Evolutionary conservation across 495 filamentous ascomycete species (phyloP), one percentile per base, ranked within the genome.

Genomic region (Ramalina intermedia): DNA sequence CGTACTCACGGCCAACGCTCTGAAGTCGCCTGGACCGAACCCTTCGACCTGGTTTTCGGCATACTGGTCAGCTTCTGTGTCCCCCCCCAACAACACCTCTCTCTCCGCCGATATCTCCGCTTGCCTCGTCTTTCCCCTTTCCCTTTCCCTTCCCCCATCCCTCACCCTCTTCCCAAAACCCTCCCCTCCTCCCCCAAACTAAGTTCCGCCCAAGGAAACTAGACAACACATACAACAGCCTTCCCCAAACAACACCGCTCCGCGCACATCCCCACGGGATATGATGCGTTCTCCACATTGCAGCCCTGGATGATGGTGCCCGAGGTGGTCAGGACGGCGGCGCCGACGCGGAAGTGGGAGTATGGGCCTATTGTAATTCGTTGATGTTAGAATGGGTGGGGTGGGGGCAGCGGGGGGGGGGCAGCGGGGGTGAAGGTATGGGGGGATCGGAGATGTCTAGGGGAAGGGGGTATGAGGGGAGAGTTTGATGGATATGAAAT

Each of bases 281-380:
- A 96, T 21, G 81, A 72, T 1, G 85, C 91, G 63, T 96, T 96
- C 67, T 98, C 91, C 24, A 98, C 79, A 64, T 98, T 98, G 41
- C 83, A 88, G 18, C 91, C 91, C 41, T 66, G 60, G 55, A 87
- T 69, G 54, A 74, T 82, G 45, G 68, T 66, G n/a, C 72, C 77
- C 23, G 74, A 69, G 17, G 66, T 52, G 16, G 79, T 78, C 49
- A 98, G 77, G 47, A 98, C 65, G 29, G 81, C 79, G 41, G 84
- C 81, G 50, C 91, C 91, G 54, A 98, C 91, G 37, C 77, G 87
- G 78, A 96, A 98, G 47, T 81, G 74, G 55, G 85, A 93, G 71
- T 98, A 96, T 9, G 87, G 91, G 64, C 81, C 81, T 84, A 47
- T 12, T n/a, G n/a, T n/a, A n/a, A n/a, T n/a, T n/a, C n/a, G n/a